Base-by-base conservation (phyloP, 2,329 filamentous ascomycete genomes). In the Hymenoscyphus occultus region DNA sequence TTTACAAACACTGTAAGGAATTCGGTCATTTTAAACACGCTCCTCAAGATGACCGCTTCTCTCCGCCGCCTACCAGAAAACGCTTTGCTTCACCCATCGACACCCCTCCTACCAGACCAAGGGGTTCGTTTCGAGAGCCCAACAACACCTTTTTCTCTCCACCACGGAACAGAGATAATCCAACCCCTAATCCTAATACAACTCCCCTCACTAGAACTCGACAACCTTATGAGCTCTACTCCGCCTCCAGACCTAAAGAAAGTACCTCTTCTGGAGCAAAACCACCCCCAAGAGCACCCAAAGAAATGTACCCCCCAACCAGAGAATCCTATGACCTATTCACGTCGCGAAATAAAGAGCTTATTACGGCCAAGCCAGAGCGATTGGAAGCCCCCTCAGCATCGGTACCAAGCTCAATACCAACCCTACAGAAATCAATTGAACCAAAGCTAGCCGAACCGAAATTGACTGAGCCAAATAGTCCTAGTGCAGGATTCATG, bases 1-100 rank as follows among this genome's bases (percentile, higher is more conserved):
- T 54, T 54, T 54, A 54, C 19, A 54, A 54, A 54, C 48, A 54
- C 19, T 54, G 48, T 22, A 54, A 54, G 22, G 48, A 54, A 28
- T 54, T 54, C 48, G 48, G 48, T 28, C 48, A 54, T 28, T 54
- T 54, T 54, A 54, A 54, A 28, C 48, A 54, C 22, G 48, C 48
- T n/a, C 48, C 48, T 22, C 22, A 54, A 54, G 48, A 54, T 54
- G 48, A 54, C 12, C 48, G 48, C 48, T 54, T 54, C 48, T 54
- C 48, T 13, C 48, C 48, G 10, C 48, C 48, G 48, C 48, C 48
- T 19, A 54, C 48, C 19, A 28, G 48, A 54, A 54, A 54, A 19
- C 48, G 48, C 13, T 54, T 54, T 54, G 48, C 5, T 54, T 54
- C 48, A 28, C 48, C 48, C 19, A 22, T 54, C 48, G 48, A 54